These are phyloP conservation scores for Taphrina confusa DNA, from an alignment of 1,139 yeast species.

Conservation along the genomic window DNA sequence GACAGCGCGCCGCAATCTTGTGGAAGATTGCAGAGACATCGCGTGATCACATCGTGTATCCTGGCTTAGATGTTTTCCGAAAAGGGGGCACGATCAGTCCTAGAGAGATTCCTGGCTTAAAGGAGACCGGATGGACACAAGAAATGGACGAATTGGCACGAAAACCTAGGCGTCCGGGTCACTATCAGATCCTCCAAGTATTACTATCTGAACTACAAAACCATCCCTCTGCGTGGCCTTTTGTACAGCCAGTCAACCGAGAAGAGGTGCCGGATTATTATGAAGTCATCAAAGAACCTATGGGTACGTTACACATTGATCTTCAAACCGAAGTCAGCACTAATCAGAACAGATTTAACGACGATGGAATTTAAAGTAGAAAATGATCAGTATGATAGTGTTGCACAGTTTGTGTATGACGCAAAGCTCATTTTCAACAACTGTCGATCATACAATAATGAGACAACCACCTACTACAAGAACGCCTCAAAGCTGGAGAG, in stretches of 20 bases:
- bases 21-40: slow-evolving; percentile 79
- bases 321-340: background rate
- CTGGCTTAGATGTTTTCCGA: slow-evolving; percentile 76
- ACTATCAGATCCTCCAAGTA: slow-evolving; percentile 89
- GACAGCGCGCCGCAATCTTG: slow-evolving; percentile 89
- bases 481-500: slow-evolving; percentile 35
- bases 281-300: slow-evolving; percentile 96
- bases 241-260: slow-evolving; percentile 84
- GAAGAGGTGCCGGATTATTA: slow-evolving; percentile 97
- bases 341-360: slow-evolving; percentile 59
- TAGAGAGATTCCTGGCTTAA: slow-evolving; percentile 51
- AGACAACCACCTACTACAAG: slow-evolving; percentile 82
- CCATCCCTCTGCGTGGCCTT: slow-evolving; percentile 99
- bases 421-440: slow-evolving; percentile 82
- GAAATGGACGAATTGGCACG: slow-evolving; percentile 98
- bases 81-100: slow-evolving; percentile 47
- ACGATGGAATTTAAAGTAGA: slow-evolving; percentile 95
- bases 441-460: slow-evolving; percentile 86
- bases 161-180: slow-evolving; percentile 91
- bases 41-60: slow-evolving; percentile 73
- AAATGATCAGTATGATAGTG: slow-evolving; percentile 82
- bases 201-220: slow-evolving; percentile 82
- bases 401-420: slow-evolving; percentile 91
- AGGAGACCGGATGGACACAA: slow-evolving; percentile 96
- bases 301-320: slow-evolving; percentile 49